Conservation (phyloP, 2,329 filamentous ascomycete species). For the Akanthomyces dipterigenus region DNA sequence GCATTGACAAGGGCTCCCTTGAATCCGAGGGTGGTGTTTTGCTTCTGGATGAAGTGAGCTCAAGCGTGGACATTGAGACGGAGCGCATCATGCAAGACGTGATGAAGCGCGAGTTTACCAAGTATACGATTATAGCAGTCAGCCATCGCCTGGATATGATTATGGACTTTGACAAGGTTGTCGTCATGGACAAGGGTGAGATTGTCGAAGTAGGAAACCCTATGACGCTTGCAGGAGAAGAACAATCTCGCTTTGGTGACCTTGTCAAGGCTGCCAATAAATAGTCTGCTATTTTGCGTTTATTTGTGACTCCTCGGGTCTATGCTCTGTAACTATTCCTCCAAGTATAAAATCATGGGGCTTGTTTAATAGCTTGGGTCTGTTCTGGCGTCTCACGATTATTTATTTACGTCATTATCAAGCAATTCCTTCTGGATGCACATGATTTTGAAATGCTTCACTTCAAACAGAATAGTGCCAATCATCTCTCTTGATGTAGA, state of each 20-base stretch:
- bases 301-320: neutral
- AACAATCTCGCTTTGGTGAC: neutral
- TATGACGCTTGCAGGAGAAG: neutral
- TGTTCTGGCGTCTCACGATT: too few relatives aligned
- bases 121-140: slow-evolving; percentile 6
- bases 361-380: too few relatives aligned
- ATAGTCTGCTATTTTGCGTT: neutral
- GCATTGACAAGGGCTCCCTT: neutral
- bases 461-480: neutral
- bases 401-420: neutral
- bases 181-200: slow-evolving; percentile 6
- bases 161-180: slow-evolving; percentile 3
- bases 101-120: neutral
- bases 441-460: too few relatives aligned
- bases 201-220: neutral
- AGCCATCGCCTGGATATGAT: slow-evolving; percentile 5
- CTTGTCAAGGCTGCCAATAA: neutral
- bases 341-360: too few relatives aligned
- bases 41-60: slow-evolving; percentile 9
- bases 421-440: too few relatives aligned
- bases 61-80: slow-evolving; percentile 5
- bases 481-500: neutral
- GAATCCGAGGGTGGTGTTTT: slow-evolving; percentile 1
- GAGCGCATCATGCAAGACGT: slow-evolving; percentile 7
- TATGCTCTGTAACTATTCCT: too few relatives aligned